phyloP scores from a whole-genome alignment of 441 rosid species.

The Pelargonium fulgidum region DNA sequence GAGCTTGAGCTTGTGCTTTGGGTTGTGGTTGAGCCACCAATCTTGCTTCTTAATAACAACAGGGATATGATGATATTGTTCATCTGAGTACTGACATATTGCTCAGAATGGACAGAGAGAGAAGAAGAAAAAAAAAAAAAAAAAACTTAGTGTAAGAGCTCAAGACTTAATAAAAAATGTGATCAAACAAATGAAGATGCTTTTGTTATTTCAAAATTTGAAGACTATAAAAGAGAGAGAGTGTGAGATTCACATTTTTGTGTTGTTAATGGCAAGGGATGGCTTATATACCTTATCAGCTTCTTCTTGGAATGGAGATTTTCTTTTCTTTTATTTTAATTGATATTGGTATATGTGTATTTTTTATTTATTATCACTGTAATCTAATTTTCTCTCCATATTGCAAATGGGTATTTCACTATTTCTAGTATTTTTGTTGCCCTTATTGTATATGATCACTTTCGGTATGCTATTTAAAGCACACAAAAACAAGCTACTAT shows the following conservation, averaged over 20 bases:
- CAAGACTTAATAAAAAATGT: neutral
- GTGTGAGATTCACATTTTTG: slow-evolving; percentile 1
- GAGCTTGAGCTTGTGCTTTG: neutral
- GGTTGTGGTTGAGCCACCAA: neutral
- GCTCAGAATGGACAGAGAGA: neutral
- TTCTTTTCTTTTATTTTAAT: slow-evolving; percentile 19
- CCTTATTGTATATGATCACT: neutral
- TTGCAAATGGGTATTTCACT: neutral
- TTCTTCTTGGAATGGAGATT: slow-evolving; percentile 14
- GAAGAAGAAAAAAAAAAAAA: neutral
- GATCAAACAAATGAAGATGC: neutral
- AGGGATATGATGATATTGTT: neutral
- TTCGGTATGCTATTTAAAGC: neutral
- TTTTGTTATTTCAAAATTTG: neutral
- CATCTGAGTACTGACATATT: neutral
- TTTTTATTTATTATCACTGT: neutral
- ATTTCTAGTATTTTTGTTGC: neutral
- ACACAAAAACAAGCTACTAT: neutral
- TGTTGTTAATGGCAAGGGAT: slow-evolving; percentile 18
- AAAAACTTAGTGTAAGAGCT: neutral
- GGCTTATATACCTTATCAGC: slow-evolving; percentile 47
- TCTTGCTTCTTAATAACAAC: neutral
- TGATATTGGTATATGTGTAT: slow-evolving; percentile 16
- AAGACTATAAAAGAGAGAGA: neutral
- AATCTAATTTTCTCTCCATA: neutral